Evolutionary conservation across 352 stramenopile genomes (phyloP), one percentile per base, ranked within the genome.

Genomic region (Lagenidium giganteum): DNA sequence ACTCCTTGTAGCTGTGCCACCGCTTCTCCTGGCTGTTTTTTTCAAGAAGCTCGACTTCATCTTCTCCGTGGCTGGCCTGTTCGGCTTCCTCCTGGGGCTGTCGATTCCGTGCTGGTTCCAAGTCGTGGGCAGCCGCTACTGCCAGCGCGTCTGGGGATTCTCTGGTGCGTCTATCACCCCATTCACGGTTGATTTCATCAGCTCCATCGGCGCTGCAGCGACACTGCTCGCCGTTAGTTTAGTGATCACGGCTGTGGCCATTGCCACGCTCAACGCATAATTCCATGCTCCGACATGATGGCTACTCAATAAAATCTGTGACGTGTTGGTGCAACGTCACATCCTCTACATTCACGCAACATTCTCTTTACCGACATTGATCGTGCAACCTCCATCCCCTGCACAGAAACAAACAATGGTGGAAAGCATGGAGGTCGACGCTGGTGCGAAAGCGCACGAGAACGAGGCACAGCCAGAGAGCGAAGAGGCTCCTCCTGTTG

Each of bases 41-140:
- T 93, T 93, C 61, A 93, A 93, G 63, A 85, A 87, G 36, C 67
- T 93, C n/a, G 80, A 93, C 50, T 83, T 82, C 26, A 93, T 93
- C 47, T 90, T 93, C 46, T 57, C 77, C 1, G 54, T 90, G 38
- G 77, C 80, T 8, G 80, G 80, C 8, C 61, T 90, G 5, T 88
- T 93, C 30, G 80, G 80, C 12, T 93, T 93, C 45, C 37, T 86
- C 28, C 58, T 93, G 14, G 78, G 77, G 2, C 58, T 88, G 6
- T 82, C 75, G 27, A 93, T 93, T 38, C 80, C 80, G 41, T 83
- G 67, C 49, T 93, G 78, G 77, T 87, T 93, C 57, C 80, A 93
- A 58, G 69, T 93, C 26, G 70, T 89, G 21, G 70, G 80, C 34
- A 89, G 72, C 42, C 72, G 78, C 29, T 90, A 89, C 60, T 90